Conservation (phyloP, 2,329 filamentous ascomycete genomes). For the Passalora sequoiae region DNA sequence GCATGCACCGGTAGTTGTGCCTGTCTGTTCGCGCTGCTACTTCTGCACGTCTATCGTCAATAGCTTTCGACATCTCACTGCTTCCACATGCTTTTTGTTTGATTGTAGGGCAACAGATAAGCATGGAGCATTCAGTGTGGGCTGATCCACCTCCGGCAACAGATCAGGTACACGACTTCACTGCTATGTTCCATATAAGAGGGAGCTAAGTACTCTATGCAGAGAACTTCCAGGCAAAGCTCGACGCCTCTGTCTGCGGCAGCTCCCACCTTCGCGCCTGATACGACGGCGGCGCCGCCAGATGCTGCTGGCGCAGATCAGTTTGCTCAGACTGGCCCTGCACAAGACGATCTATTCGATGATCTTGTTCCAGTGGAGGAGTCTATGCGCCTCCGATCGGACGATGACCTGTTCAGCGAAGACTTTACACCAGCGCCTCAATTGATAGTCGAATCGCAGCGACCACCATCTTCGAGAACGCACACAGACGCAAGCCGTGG, state of each 20-base stretch:
- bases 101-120: background rate
- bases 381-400: constrained; percentile 47
- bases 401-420: constrained; percentile 49
- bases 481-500: constrained; percentile 18
- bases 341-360: constrained; percentile 33
- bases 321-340: constrained; percentile 34
- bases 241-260: constrained; percentile 8
- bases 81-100: too few relatives aligned
- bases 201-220: too few relatives aligned
- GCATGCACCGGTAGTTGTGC: too few relatives aligned
- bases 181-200: background rate
- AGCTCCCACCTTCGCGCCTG: constrained; percentile 12
- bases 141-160: constrained; percentile 10
- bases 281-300: constrained; percentile 12
- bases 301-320: constrained; percentile 25
- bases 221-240: background rate
- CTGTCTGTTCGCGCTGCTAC: too few relatives aligned
- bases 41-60: too few relatives aligned
- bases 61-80: too few relatives aligned
- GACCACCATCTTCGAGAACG: constrained; percentile 14
- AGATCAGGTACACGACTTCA: constrained; percentile 1
- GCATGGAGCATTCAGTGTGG: constrained; percentile 20
- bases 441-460: constrained; percentile 31
- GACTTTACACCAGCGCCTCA: constrained; percentile 46
- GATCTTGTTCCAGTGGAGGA: constrained; percentile 37